Conservation (phyloP, 1,139 yeast genomes). For the Protomyces gravidus region DNA sequence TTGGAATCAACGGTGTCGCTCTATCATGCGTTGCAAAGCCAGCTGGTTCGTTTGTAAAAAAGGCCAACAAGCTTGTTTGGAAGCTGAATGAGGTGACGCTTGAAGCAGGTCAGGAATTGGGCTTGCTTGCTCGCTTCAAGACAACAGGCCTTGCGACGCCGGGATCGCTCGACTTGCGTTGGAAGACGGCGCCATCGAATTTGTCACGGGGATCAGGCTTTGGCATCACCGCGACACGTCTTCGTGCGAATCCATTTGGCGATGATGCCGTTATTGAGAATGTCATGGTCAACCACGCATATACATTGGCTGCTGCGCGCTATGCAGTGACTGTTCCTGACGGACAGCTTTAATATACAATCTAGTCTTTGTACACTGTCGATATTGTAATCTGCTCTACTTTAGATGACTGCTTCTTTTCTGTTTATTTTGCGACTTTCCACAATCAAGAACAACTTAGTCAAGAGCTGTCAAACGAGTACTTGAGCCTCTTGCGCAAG, state of each 20-base stretch:
- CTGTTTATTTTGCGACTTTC: too few species aligned
- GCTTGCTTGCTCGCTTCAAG: slow-evolving; percentile 43
- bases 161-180: slow-evolving; percentile 6
- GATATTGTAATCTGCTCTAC: too few species aligned
- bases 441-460: too few species aligned
- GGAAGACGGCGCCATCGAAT: slow-evolving; percentile 15
- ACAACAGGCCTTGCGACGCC: slow-evolving; percentile 37
- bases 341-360: too few species aligned
- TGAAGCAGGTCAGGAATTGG: slow-evolving; percentile 62
- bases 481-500: too few species aligned
- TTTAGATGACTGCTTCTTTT: too few species aligned
- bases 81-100: slow-evolving; percentile 48
- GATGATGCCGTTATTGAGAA: slow-evolving; percentile 12
- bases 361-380: background rate
- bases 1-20: slow-evolving; percentile 47
- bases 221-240: slow-evolving; percentile 17
- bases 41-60: slow-evolving; percentile 80
- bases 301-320: slow-evolving; percentile 4
- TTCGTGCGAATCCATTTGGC: slow-evolving; percentile 15
- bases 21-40: slow-evolving; percentile 81
- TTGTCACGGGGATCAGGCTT: slow-evolving; percentile 24
- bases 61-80: slow-evolving; percentile 60
- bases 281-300: slow-evolving; percentile 11
- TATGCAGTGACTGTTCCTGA: background rate
- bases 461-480: too few species aligned